Base-by-base conservation (phyloP, 768 basidiomycete species). In the Leccinum subgranulosum region DNA sequence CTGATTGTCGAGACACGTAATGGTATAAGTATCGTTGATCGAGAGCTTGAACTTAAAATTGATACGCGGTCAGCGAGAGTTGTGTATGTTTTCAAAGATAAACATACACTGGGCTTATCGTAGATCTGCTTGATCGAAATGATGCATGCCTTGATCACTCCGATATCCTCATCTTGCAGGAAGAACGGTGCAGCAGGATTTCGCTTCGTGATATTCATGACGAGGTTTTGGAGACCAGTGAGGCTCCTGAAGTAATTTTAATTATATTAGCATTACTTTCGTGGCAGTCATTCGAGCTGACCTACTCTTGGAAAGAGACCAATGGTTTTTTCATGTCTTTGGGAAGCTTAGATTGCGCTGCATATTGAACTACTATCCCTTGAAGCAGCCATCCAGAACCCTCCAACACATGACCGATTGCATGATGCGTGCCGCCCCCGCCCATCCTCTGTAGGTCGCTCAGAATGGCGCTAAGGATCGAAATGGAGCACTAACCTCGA, bases 341-440 rank as follows among this genome's bases (percentile, higher is more conserved):
- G 17, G 61, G 41, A 1, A 63, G 2, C 14, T 43, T 27, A 4
- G 45, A 43, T 14, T 12, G 9, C 41, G 25, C 29, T 14, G 31
- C 54, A 14, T 46, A 46, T 33, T 28, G 52, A 0, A 23, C 23
- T 23, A 49, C 39, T 9, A 63, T 66, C 19, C 55, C 60, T 0
- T 66, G 45, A 8, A 65, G 57, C 12, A 65, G 14, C 53, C 54
- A 59, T 10, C 57, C 64, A 25, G 64, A 59, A 17, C 33, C 23
- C 34, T 66, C 60, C 6, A 65, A 21, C 17, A 66, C 55, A 28
- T 59, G 55, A 17, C 15, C 21, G 14, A 60, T 63, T n/a, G 47
- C 39, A 34, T 65, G 64, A 31, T 65, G 64, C 5, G 46, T 33
- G 3, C 64, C 64, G 0, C 48, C 54, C 51, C 62, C 58, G 19